These are phyloP conservation scores for Plectranthus barbatus DNA, from an alignment of 257 asterid genomes.

Conservation along the genomic window DNA sequence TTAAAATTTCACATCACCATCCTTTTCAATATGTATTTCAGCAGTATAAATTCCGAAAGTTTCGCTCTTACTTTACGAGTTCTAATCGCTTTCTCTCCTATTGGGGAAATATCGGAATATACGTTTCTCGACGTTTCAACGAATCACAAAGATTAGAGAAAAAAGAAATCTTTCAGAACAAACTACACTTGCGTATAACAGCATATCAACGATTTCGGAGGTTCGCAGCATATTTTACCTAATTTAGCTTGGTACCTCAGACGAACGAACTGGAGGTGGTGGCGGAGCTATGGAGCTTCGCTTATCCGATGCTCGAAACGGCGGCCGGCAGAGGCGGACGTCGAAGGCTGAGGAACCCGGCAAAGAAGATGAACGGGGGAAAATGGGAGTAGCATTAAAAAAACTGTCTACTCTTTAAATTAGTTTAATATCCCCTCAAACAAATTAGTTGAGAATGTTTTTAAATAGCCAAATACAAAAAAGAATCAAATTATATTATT, in stretches of 20 bases:
- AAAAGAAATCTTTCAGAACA: too few relatives aligned
- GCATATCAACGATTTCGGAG: not conserved
- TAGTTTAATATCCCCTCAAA: too few relatives aligned
- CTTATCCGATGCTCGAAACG: not conserved
- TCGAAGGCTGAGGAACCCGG: not conserved
- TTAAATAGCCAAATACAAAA: too few relatives aligned
- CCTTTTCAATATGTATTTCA: not conserved
- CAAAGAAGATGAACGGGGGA: not conserved
- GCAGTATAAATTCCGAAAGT: not conserved
- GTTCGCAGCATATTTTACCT: not conserved
- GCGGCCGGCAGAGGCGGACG: not conserved
- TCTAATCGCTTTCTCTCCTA: not conserved
- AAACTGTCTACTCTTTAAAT: too few relatives aligned
- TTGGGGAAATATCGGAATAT: not conserved
- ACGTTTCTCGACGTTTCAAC: not conserved
- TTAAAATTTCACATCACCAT: not conserved
- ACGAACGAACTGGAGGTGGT: too few relatives aligned
- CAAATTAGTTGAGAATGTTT: too few relatives aligned
- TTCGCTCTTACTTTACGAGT: not conserved
- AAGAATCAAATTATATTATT: too few relatives aligned
- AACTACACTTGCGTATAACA: not conserved
- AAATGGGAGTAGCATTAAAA: not conserved
- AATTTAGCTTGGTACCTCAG: not conserved
- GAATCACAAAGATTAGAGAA: not conserved
- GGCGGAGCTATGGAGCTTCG: too few relatives aligned